Evolutionary conservation across 805 yeast genomes (phyloP).

Genomic region (Zygotorulaspora danielsina): DNA sequence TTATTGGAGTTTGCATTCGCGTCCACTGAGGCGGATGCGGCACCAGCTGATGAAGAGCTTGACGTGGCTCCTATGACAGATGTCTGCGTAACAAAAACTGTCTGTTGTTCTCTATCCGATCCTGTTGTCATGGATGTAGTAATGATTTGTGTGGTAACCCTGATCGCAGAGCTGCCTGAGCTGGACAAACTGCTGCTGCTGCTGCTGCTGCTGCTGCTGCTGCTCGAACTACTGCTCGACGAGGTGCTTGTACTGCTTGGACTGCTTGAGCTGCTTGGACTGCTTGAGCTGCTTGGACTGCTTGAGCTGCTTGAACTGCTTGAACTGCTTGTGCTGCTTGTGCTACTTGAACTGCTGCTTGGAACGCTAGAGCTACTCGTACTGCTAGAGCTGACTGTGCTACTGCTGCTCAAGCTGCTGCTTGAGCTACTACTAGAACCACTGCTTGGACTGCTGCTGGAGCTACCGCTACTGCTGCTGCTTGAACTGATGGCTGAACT

Average conservation of each 20-base stretch:
- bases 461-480: constrained; percentile 18
- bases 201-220: constrained; percentile 8
- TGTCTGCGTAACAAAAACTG: constrained; percentile 29
- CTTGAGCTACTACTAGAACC: constrained; percentile 4
- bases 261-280: constrained; percentile 5
- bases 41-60: constrained; percentile 14
- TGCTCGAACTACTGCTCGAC: constrained; percentile 5
- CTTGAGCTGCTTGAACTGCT: constrained; percentile 6
- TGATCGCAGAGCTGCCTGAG: constrained; percentile 17
- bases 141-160: constrained; percentile 24
- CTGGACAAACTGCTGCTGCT: constrained; percentile 12
- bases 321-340: constrained; percentile 1
- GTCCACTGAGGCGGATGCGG: constrained; percentile 4
- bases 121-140: constrained; percentile 27
- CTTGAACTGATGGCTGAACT: neutral
- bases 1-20: neutral
- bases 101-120: constrained; percentile 18
- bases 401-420: constrained; percentile 1
- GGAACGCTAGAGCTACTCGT: constrained; percentile 4
- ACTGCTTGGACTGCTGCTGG: constrained; percentile 19
- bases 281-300: constrained; percentile 5
- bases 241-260: constrained; percentile 2
- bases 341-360: constrained; percentile 6
- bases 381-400: neutral
- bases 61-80: constrained; percentile 16